phyloP scores from a whole-genome alignment of 2,329 filamentous ascomycete genomes.

The Cladosporium halotolerans region DNA sequence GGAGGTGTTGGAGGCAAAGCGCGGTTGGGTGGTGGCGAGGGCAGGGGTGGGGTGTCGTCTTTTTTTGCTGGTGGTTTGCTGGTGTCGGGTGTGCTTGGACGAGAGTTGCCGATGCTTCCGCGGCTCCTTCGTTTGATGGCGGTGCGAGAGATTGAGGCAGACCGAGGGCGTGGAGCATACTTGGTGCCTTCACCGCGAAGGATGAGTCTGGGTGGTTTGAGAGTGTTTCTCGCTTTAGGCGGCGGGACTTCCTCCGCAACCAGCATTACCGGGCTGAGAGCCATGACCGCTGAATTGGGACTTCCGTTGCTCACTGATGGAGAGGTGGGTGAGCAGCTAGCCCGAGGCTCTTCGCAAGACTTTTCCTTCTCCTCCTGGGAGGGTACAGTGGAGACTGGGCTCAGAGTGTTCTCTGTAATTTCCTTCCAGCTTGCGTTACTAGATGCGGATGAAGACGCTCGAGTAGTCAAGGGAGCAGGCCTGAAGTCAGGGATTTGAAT shows the following conservation, averaged over 20 bases:
- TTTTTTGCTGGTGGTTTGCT: slow-evolving; percentile 14
- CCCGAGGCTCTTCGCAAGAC: slow-evolving; percentile 19
- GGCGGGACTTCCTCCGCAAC: slow-evolving; percentile 30
- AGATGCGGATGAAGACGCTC: slow-evolving; percentile 24
- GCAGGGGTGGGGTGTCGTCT: slow-evolving; percentile 24
- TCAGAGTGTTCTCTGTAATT: slow-evolving; percentile 21
- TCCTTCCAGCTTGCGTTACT: slow-evolving; percentile 27
- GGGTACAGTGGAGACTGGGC: slow-evolving; percentile 25
- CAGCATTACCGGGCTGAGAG: slow-evolving; percentile 30
- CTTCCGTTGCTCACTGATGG: slow-evolving; percentile 17
- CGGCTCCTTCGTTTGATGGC: slow-evolving; percentile 20
- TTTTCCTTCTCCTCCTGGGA: slow-evolving; percentile 15
- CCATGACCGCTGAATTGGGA: slow-evolving; percentile 12
- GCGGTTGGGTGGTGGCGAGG: slow-evolving; percentile 29
- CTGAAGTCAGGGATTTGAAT: slow-evolving; percentile 25
- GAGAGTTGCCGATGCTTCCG: slow-evolving; percentile 12
- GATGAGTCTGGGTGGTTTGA: slow-evolving; percentile 25
- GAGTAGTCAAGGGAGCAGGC: slow-evolving; percentile 19
- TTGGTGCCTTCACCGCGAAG: slow-evolving; percentile 21
- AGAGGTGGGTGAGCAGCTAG: slow-evolving; percentile 23
- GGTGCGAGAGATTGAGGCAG: slow-evolving; percentile 24
- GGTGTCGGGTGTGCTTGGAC: slow-evolving; percentile 13
- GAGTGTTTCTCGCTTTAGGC: slow-evolving; percentile 19
- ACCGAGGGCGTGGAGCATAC: slow-evolving; percentile 28
- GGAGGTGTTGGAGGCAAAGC: slow-evolving; percentile 31